Evolutionary conservation across 768 basidiomycete species (phyloP).

Genomic region (Podaxis sp.): DNA sequence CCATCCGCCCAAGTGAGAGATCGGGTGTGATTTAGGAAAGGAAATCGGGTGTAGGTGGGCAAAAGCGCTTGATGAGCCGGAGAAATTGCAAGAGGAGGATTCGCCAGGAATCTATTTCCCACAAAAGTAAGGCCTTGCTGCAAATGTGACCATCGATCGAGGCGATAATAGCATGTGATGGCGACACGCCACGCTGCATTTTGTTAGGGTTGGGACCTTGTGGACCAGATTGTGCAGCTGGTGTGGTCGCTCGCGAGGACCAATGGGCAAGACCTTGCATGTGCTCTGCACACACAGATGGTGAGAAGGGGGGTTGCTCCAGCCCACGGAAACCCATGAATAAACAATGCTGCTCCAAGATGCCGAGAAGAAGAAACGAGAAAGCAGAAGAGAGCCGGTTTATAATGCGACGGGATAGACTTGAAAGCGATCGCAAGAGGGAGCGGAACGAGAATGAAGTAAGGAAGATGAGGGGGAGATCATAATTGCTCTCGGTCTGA

Average conservation of each 20-base stretch:
- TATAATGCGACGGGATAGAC: slow-evolving; percentile 14
- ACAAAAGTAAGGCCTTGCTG: neutral
- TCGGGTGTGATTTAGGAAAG: neutral
- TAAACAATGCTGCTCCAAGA: slow-evolving; percentile 10
- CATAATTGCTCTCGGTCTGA: slow-evolving; percentile 46
- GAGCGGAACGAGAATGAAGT: slow-evolving; percentile 21
- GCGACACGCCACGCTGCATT: slow-evolving; percentile 17
- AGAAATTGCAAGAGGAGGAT: slow-evolving; percentile 20
- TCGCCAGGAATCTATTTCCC: slow-evolving; percentile 27
- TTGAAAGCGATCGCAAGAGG: slow-evolving; percentile 20
- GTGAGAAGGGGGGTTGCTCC: slow-evolving; percentile 2
- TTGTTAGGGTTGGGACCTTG: slow-evolving; percentile 7
- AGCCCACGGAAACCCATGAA: slow-evolving; percentile 7
- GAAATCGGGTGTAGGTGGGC: slow-evolving; percentile 2
- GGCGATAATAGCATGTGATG: slow-evolving; percentile 20
- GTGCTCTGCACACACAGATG: slow-evolving; percentile 3
- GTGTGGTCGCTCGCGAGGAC: slow-evolving; percentile 1
- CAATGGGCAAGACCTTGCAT: neutral
- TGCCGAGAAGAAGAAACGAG: slow-evolving; percentile 7
- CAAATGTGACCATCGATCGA: slow-evolving; percentile 21
- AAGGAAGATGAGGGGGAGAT: slow-evolving; percentile 28
- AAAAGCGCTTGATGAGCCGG: slow-evolving; percentile 17
- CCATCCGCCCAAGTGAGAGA: slow-evolving; percentile 4
- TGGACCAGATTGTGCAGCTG: neutral
- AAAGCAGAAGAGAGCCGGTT: slow-evolving; percentile 7